phyloP scores from a whole-genome alignment of 2,329 filamentous ascomycete species.

The Botrytis paeoniae region DNA sequence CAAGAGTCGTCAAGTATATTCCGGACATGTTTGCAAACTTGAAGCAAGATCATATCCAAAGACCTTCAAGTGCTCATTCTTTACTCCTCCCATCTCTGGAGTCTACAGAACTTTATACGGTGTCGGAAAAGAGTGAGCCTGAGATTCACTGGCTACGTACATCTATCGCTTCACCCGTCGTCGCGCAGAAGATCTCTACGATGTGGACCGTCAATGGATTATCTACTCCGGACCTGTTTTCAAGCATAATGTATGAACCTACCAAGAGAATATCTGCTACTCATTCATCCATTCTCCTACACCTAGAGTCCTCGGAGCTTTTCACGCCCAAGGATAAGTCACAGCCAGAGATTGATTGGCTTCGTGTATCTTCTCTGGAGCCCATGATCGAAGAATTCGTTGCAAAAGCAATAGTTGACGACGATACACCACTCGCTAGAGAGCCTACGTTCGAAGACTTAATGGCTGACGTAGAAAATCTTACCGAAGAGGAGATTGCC shows the following conservation, averaged over 20 bases:
- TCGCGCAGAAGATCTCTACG: neutral
- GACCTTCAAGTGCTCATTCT: neutral
- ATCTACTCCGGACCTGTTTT: neutral
- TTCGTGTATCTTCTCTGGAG: neutral
- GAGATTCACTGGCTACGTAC: neutral
- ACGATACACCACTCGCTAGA: neutral
- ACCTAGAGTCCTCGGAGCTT: neutral
- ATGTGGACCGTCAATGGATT: neutral
- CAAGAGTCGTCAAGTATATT: neutral
- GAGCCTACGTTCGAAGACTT: slow-evolving; percentile 1
- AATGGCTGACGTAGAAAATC: neutral
- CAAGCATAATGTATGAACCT: neutral
- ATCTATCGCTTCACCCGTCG: neutral
- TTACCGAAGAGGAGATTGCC: slow-evolving; percentile 1
- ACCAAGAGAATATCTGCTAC: neutral
- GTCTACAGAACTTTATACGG: neutral
- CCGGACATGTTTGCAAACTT: neutral
- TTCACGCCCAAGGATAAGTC: neutral
- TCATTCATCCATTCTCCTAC: neutral
- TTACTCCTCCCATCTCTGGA: neutral
- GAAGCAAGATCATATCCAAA: neutral
- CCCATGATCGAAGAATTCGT: neutral
- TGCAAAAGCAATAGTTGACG: neutral
- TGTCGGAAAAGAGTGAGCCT: neutral
- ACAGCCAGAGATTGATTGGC: neutral